Conservation (phyloP, 2,329 filamentous ascomycete genomes). For the Cercospora zeae-maydis region DNA sequence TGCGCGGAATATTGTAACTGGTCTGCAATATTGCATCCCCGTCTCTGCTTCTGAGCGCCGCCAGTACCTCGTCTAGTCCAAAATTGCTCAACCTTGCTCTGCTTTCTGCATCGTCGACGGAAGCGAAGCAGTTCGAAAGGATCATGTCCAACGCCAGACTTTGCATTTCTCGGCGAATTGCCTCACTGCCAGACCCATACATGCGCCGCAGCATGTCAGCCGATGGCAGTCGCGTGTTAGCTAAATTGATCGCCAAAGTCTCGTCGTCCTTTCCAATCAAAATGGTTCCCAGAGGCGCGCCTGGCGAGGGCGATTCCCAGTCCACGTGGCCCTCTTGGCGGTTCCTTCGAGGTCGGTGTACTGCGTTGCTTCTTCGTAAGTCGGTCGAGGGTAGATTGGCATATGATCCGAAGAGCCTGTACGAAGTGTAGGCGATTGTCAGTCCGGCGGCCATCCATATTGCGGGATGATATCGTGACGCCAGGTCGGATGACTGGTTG, state of each 20-base stretch:
- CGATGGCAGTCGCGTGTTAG: slow-evolving; percentile 10
- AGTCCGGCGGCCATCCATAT: slow-evolving; percentile 56
- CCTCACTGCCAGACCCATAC: slow-evolving; percentile 8
- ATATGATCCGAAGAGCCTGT: slow-evolving; percentile 50
- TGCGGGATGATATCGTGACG: slow-evolving; percentile 45
- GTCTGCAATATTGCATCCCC: slow-evolving; percentile 7
- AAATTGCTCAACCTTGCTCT: not conserved
- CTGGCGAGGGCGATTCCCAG: slow-evolving; percentile 12
- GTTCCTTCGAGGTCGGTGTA: slow-evolving; percentile 22
- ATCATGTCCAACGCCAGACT: slow-evolving; percentile 8
- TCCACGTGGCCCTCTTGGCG: slow-evolving; percentile 6
- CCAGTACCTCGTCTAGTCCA: slow-evolving; percentile 8
- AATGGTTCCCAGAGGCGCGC: slow-evolving; percentile 19
- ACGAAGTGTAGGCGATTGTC: slow-evolving; percentile 56
- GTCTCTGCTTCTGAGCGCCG: slow-evolving; percentile 5
- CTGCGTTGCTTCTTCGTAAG: slow-evolving; percentile 26
- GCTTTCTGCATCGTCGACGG: not conserved
- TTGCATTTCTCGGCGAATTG: slow-evolving; percentile 7
- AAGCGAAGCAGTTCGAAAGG: slow-evolving; percentile 1
- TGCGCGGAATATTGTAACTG: slow-evolving; percentile 2
- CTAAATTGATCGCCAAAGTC: slow-evolving; percentile 16
- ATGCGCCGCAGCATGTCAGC: slow-evolving; percentile 13
- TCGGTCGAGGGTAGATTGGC: slow-evolving; percentile 8
- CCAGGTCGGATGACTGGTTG: slow-evolving; percentile 16
- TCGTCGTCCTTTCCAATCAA: slow-evolving; percentile 15